Evolutionary conservation across 2,329 filamentous ascomycete species (phyloP), one percentile per base, ranked within the genome.

Genomic region (Epichloe baconii): DNA sequence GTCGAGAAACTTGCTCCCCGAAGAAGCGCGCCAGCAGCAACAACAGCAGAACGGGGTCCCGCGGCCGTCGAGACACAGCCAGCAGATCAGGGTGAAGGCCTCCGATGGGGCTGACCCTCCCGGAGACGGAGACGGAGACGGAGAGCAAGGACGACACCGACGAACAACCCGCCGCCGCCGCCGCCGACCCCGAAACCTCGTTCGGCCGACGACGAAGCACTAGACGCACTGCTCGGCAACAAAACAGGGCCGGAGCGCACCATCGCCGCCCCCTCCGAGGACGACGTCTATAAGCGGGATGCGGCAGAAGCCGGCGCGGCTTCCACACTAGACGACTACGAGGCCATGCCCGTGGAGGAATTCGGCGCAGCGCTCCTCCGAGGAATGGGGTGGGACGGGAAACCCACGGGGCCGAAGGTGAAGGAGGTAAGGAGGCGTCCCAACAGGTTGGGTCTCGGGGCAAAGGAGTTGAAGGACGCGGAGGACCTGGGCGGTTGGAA

Each of bases 381-480:
- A 35, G 89, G 90, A 10, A 96, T 97, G 86, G 93, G 93, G 8
- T 96, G 91, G 90, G 89, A 96, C 72, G 84, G 69, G 66, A 78
- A 81, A 50, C 71, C 75, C 54, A 69, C 73, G 45, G 76, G 74
- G 2, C 66, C 72, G 3, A 74, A 68, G 44, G 65, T 70, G 5
- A 85, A 85, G 57, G 74, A 82, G 37, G 83, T 80, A 55, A 83
- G 85, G 62, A 77, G 82, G 48, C 79, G 90, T 47, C 84, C 88
- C 15, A 88, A 88, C 53, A 77, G 94, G 51, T 73, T 97, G 10
- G 93, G 93, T 0, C 83, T 97, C 7, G 93, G 91, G 3, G 90
- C 90, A 11, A 95, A 91, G 62, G 82, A 88, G 61, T 76, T 88
- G 15, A 81, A 85, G 45, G 80, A 76, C 38, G 78, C 73, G 21